Percentiles rank a stretch among this genome's conserved stretches.
Evolutionary conservation across 2,329 filamentous ascomycete genomes (phyloP).

Genomic region (Cladosporium colombiae): DNA sequence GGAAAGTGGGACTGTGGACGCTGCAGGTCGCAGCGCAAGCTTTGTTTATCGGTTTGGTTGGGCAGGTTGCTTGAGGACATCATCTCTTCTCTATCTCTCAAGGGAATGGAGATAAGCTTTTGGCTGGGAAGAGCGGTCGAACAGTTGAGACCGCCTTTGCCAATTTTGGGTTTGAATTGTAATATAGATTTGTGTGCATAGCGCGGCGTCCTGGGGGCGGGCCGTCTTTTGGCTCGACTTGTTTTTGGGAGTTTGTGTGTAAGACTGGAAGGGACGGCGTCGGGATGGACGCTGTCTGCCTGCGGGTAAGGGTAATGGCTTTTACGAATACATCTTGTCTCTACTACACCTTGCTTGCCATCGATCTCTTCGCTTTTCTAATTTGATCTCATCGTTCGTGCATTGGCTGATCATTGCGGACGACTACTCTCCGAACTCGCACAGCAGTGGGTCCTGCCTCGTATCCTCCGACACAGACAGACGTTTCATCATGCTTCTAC

Average conservation of each 20-base stretch:
- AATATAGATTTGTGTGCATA: constrained; percentile 6
- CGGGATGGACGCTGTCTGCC: background rate
- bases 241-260: background rate
- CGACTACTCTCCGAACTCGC: background rate
- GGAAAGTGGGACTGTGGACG: constrained; percentile 96
- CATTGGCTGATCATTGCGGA: background rate
- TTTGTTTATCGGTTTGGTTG: constrained; percentile 91
- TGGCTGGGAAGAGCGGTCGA: background rate
- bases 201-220: background rate
- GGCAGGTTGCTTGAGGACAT: constrained; percentile 60
- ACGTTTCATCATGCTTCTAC: background rate
- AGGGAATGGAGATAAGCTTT: background rate
- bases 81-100: background rate
- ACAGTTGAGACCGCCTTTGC: constrained; percentile 8
- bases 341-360: background rate
- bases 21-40: constrained; percentile 89
- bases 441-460: background rate
- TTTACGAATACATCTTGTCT: constrained; percentile 1
- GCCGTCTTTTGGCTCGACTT: background rate
- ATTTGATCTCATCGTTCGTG: background rate
- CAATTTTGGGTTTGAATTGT: background rate
- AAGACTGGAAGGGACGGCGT: background rate
- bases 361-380: background rate
- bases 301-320: constrained; percentile 1
- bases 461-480: background rate